Evolutionary conservation across 768 basidiomycete genomes (phyloP).

Genomic region (Tricholoma hemisulphureum): DNA sequence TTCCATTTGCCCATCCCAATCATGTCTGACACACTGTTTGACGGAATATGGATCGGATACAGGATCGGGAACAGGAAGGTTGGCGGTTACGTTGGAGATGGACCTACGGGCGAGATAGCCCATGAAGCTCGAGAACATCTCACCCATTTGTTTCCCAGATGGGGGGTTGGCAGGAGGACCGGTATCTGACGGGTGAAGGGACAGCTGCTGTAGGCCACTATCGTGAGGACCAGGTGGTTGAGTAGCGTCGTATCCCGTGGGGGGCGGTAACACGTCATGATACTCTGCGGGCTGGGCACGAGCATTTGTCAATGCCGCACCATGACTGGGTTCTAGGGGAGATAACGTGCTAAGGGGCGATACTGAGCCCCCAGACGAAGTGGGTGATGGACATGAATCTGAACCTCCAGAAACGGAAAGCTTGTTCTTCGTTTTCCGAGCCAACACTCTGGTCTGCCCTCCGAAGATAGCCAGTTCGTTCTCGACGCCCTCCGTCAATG

Average conservation of each 20-base stretch:
- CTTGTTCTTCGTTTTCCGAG: conserved; percentile 16
- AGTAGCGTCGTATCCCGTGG: background rate
- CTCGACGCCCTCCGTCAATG: conserved; percentile 33
- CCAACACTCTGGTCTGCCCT: conserved; percentile 46
- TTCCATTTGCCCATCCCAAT: background rate
- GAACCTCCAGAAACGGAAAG: background rate
- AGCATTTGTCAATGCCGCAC: background rate
- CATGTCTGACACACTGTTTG: background rate
- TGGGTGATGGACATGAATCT: background rate
- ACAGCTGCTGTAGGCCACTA: background rate
- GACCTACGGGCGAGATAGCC: conserved; percentile 21
- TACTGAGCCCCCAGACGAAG: conserved; percentile 10
- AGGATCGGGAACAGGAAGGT: background rate
- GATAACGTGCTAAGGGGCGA: conserved; percentile 15
- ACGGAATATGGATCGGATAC: background rate
- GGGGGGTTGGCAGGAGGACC: background rate
- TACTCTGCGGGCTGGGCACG: conserved; percentile 29
- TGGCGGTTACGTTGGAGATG: conserved; percentile 4
- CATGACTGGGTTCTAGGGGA: background rate
- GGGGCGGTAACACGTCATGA: conserved; percentile 16
- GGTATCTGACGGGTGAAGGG: background rate
- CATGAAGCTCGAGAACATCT: conserved; percentile 24
- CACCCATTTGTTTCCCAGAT: conserved; percentile 16
- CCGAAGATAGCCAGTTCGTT: conserved; percentile 56
- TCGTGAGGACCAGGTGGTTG: background rate